A percentile compares a stretch with the other conserved stretches of the same genome.
These are phyloP conservation scores for Panellus pusillus DNA, from an alignment of 768 basidiomycete species.

Conservation along the genomic window DNA sequence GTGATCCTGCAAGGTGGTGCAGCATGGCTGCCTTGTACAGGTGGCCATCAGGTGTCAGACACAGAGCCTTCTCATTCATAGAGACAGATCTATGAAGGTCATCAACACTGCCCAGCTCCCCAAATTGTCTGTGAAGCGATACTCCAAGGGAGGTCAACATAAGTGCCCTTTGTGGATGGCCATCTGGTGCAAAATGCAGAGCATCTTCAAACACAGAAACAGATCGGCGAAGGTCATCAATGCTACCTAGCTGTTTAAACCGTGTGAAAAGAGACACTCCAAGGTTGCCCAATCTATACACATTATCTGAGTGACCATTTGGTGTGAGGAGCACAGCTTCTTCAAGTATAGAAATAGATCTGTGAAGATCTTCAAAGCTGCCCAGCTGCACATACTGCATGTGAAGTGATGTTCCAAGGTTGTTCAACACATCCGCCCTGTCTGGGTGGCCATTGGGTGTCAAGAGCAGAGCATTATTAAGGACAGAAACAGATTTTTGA, in stretches of 20 bases:
- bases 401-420: slow-evolving; percentile 4
- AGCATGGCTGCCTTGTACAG: no score
- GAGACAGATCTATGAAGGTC: neutral
- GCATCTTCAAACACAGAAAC: neutral
- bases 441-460: slow-evolving; percentile 1
- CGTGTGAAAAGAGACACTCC: neutral
- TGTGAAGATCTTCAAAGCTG: slow-evolving; percentile 5
- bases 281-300: slow-evolving; percentile 9
- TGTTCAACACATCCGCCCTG: neutral
- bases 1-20: neutral
- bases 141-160: neutral
- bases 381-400: slow-evolving; percentile 3
- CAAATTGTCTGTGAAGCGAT: neutral
- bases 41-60: neutral
- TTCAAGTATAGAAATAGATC: no score
- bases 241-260: slow-evolving; percentile 3
- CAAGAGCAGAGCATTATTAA: slow-evolving; percentile 1
- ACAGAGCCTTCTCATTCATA: neutral
- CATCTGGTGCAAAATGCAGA: neutral
- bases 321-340: no score
- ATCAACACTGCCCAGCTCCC: no score
- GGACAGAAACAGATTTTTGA: slow-evolving; percentile 4
- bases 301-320: no score
- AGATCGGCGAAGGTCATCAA: slow-evolving; percentile 5
- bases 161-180: neutral